Percentiles rank a stretch among this genome's conserved stretches.
These are phyloP conservation scores for Porodaedalea pini DNA, from an alignment of 1,284 basidiomycete species.

Conservation along the genomic window DNA sequence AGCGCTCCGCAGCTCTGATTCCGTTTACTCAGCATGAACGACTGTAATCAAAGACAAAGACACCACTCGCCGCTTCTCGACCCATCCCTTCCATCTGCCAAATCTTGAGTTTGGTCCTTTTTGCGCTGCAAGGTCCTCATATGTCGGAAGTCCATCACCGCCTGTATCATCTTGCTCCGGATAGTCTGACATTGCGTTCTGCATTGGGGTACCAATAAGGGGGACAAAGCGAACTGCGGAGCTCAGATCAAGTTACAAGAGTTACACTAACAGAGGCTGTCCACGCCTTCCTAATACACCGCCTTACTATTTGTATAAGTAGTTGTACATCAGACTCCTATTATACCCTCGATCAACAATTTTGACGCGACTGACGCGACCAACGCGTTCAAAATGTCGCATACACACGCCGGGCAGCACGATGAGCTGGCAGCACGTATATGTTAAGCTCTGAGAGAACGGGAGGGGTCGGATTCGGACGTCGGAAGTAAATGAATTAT, in stretches of 20 bases:
- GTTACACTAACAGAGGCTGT: neutral
- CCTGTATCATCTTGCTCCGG: constrained; percentile 58
- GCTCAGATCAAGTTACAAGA: neutral
- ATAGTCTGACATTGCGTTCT: constrained; percentile 5
- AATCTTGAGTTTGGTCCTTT: constrained; percentile 79
- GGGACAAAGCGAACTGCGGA: neutral
- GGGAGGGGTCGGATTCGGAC: too few species aligned
- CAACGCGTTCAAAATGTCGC: neutral
- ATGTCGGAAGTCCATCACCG: constrained; percentile 65
- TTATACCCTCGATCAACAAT: neutral
- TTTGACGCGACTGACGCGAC: neutral
- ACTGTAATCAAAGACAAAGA: neutral
- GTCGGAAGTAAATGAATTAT: neutral
- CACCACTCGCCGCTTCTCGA: constrained; percentile 66
- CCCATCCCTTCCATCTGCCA: constrained; percentile 79
- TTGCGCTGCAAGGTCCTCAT: constrained; percentile 68
- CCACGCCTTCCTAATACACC: neutral
- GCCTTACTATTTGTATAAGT: neutral
- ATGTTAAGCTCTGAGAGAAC: too few species aligned
- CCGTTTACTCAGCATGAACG: neutral
- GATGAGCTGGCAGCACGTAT: neutral
- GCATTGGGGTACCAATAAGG: neutral
- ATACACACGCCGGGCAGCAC: too few species aligned
- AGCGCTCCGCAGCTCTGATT: constrained; percentile 74
- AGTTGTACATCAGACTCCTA: too few species aligned